A percentile compares a stretch with the other conserved stretches of the same genome.
Evolutionary conservation across 2,329 filamentous ascomycete genomes (phyloP).

Genomic region (Beauveria sp.): DNA sequence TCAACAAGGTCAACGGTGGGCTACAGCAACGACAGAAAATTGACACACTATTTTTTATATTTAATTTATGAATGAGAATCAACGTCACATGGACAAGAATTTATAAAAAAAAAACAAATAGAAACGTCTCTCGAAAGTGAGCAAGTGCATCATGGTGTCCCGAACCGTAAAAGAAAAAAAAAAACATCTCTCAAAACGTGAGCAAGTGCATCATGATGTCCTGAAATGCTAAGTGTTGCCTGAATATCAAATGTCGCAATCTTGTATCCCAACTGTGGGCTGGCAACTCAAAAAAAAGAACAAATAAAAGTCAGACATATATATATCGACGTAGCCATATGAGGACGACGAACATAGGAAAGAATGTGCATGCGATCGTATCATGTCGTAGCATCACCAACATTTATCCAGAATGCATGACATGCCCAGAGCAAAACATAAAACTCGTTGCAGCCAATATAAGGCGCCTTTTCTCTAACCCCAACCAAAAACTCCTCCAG

Average conservation of each 20-base stretch:
- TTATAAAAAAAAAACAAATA: background rate
- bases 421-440: background rate
- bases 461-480: slow-evolving; percentile 6
- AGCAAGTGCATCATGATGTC: background rate
- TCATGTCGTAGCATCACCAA: background rate
- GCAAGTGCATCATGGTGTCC: background rate
- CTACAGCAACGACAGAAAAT: too few species aligned
- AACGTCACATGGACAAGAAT: background rate
- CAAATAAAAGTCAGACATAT: background rate
- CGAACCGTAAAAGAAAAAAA: background rate
- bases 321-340: background rate
- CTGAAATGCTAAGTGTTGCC: background rate
- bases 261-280: background rate
- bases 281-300: background rate
- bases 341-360: background rate
- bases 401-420: background rate
- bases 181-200: background rate
- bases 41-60: too few species aligned
- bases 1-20: too few species aligned
- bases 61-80: too few species aligned
- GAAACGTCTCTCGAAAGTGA: background rate
- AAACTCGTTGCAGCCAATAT: background rate
- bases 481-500: background rate
- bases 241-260: background rate
- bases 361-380: background rate